Evolutionary conservation across 805 yeast genomes (phyloP).

Genomic region (Ogataea minuta): DNA sequence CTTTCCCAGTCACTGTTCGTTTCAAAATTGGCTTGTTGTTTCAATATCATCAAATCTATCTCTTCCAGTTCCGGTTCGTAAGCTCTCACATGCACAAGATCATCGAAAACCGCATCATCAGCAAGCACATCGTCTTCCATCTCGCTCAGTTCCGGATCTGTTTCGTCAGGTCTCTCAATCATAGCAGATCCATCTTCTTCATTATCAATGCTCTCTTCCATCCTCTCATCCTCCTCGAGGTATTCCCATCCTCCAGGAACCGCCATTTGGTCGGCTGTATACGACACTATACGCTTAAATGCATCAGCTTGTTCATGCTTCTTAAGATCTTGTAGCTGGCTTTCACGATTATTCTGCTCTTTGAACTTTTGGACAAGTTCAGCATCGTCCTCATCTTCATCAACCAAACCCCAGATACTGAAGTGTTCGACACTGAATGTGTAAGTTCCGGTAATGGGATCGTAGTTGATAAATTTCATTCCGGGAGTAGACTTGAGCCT

Average conservation of each 20-base stretch:
- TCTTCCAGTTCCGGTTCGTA: conserved; percentile 64
- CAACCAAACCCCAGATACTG: conserved; percentile 88
- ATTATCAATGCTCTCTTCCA: conserved; percentile 9
- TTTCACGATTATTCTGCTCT: conserved; percentile 28
- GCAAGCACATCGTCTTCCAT: conserved; percentile 6
- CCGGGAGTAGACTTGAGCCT: conserved; percentile 56
- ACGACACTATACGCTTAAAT: conserved; percentile 23
- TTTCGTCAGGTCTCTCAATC: conserved; percentile 7
- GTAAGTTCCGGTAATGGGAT: conserved; percentile 73
- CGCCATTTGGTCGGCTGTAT: conserved; percentile 24
- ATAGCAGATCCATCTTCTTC: conserved; percentile 9
- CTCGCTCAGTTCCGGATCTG: conserved; percentile 20
- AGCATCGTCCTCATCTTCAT: conserved; percentile 58
- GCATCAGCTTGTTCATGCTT: conserved; percentile 18
- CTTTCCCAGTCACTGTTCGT: conserved; percentile 61
- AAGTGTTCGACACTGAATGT: conserved; percentile 85
- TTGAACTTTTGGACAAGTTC: conserved; percentile 36
- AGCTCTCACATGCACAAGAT: conserved; percentile 57
- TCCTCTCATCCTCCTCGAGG: conserved; percentile 9
- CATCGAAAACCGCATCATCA: conserved; percentile 18
- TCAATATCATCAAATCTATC: conserved; percentile 43
- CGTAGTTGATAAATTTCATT: conserved; percentile 78
- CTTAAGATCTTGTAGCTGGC: conserved; percentile 19
- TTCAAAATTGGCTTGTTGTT: conserved; percentile 43
- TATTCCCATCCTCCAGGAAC: conserved; percentile 35